Evolutionary conservation across 345 rosid genomes (phyloP).

Genomic region (Eucalyptus curtisii): DNA sequence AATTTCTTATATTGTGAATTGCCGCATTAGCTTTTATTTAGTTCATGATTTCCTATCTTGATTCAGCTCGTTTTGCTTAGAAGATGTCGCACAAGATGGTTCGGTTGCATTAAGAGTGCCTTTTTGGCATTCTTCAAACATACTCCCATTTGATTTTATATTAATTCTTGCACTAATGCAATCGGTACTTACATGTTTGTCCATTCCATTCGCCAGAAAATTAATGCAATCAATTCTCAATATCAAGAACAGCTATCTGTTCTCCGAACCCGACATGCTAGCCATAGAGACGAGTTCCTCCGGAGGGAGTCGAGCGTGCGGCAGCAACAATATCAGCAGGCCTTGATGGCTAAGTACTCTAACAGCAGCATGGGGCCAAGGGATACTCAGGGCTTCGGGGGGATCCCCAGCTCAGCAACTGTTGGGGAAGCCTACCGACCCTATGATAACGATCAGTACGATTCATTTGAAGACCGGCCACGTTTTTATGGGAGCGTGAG

Average conservation of each 20-base stretch:
- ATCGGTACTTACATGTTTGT: neutral
- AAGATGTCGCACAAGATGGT: neutral
- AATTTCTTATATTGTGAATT: neutral
- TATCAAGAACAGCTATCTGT: slow-evolving; percentile 59
- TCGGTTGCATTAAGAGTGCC: neutral
- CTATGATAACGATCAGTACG: slow-evolving; percentile 38
- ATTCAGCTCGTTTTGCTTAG: neutral
- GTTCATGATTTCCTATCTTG: neutral
- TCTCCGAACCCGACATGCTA: slow-evolving; percentile 50
- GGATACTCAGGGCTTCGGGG: slow-evolving; percentile 34
- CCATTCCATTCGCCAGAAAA: slow-evolving; percentile 29
- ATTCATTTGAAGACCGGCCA: slow-evolving; percentile 43
- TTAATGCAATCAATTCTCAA: slow-evolving; percentile 53
- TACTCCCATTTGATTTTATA: neutral
- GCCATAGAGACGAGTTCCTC: slow-evolving; percentile 61
- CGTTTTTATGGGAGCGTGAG: slow-evolving; percentile 36
- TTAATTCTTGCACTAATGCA: neutral
- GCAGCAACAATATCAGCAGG: slow-evolving; percentile 52
- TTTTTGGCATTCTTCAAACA: neutral
- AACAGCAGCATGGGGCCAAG: slow-evolving; percentile 17
- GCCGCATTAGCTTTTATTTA: neutral
- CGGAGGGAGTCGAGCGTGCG: slow-evolving; percentile 50
- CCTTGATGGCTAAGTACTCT: slow-evolving; percentile 27
- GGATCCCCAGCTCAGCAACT: slow-evolving; percentile 18
- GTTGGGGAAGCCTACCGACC: slow-evolving; percentile 35